Percentiles rank a stretch among this genome's conserved stretches.
Evolutionary conservation across 352 stramenopile species (phyloP).

Genomic region (Pseudoperonospora humuli): DNA sequence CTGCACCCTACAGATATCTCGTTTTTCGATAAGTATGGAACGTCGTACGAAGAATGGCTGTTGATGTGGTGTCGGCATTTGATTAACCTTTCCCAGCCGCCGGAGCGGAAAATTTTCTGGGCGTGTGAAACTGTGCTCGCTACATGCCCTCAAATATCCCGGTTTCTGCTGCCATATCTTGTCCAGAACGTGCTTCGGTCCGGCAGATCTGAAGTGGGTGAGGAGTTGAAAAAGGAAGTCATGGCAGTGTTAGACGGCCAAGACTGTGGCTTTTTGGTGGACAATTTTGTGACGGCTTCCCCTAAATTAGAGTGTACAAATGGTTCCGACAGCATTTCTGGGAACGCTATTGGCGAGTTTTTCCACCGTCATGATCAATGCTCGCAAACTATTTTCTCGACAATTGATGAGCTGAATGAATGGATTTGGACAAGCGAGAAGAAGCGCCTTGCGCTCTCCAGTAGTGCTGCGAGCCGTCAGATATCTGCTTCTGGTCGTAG

Average conservation of each 20-base stretch:
- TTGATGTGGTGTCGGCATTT: conserved; percentile 65
- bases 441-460: conserved; percentile 57
- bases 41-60: conserved; percentile 81
- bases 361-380: conserved; percentile 81
- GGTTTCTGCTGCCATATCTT: conserved; percentile 78
- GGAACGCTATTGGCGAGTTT: conserved; percentile 39
- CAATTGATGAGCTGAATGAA: conserved; percentile 82
- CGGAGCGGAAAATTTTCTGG: conserved; percentile 78
- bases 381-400: conserved; percentile 79
- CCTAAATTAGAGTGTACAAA: conserved; percentile 22
- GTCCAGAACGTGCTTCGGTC: conserved; percentile 81
- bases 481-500: conserved; percentile 30
- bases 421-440: conserved; percentile 84
- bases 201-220: conserved; percentile 46
- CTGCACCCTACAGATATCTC: conserved; percentile 29
- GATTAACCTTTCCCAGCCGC: conserved; percentile 70
- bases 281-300: conserved; percentile 33
- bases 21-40: conserved; percentile 71
- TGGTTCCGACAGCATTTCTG: conserved; percentile 7
- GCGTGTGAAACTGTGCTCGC: conserved; percentile 54
- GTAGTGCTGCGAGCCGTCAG: conserved; percentile 36
- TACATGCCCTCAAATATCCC: conserved; percentile 63
- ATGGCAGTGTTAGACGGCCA: conserved; percentile 76
- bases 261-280: conserved; percentile 46
- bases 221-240: conserved; percentile 72